Base-by-base conservation (phyloP, 208 protist species). In the Phytomonas sp. region DNA sequence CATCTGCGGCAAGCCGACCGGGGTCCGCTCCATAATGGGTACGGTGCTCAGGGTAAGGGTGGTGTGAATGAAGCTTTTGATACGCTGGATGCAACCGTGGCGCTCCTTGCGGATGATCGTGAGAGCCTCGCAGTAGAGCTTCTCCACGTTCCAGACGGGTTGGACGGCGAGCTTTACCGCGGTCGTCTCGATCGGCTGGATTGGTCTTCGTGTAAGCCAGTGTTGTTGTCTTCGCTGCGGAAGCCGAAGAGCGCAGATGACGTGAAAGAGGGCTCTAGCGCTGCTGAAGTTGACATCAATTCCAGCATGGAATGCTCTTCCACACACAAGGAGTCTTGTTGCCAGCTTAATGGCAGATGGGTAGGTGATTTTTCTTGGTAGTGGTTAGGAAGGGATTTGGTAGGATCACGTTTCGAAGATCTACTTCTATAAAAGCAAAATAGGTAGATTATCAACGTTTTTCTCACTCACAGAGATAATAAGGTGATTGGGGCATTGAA, bases 1-100 rank as follows among this genome's bases (percentile, higher is more conserved):
- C 77, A 89, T 26, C 72, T 88, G 51, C 77, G 80, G 75, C 30
- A 60, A 8, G 65, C 68, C 26, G 33, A 60, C 46, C n/a, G n/a
- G 26, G 36, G 17, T 4, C 40, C 40, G 40, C 13, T 51, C 9
- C 9, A 51, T 51, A 51, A 51, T 15, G 40, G 20, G 13, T 51
- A 17, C 40, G 40, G 13, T 17, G 13, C 40, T 51, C 13, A 15
- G 20, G 40, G 13, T 15, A 51, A 51, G 9, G 40, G 13, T 51
- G 13, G 40, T 51, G 13, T 20, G 40, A 15, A 51, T 51, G 13
- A 51, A 51, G 3, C 40, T 51, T 4, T 51, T 51, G 13, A 51
- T 51, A 23, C 40, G 2, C 13, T 51, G 7, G 40, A 51, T 20
- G 40, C 40, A 51, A 20, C 40, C 13, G 40, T 51, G 40, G 40